These are phyloP conservation scores for Daedaleopsis sinensis DNA, from an alignment of 768 basidiomycete genomes.

Conservation along the genomic window DNA sequence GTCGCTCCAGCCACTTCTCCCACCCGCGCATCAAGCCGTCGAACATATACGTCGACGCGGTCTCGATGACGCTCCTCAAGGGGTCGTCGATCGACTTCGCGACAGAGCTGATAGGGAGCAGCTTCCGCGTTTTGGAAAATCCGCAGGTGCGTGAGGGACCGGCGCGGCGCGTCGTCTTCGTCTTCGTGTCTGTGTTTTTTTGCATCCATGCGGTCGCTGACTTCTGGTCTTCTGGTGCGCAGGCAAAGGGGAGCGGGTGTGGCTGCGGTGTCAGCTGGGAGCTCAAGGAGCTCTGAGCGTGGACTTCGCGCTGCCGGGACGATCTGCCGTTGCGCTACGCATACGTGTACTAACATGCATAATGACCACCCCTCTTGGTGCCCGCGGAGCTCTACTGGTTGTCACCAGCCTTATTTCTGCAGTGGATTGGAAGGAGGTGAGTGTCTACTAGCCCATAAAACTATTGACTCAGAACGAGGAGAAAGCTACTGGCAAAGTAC, in stretches of 20 bases:
- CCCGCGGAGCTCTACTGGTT: too few species aligned
- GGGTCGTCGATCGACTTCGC: slow-evolving; percentile 90
- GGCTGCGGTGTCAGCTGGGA: slow-evolving; percentile 98
- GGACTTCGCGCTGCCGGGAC: not conserved
- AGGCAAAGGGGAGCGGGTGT: slow-evolving; percentile 87
- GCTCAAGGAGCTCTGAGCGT: slow-evolving; percentile 46
- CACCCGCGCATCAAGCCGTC: slow-evolving; percentile 73
- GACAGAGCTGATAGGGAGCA: slow-evolving; percentile 93
- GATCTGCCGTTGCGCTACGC: not conserved
- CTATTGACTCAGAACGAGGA: too few species aligned
- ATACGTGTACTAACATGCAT: not conserved
- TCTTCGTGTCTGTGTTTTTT: not conserved
- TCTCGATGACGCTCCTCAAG: slow-evolving; percentile 83
- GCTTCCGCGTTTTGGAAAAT: slow-evolving; percentile 81
- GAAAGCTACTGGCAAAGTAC: slow-evolving; percentile 23
- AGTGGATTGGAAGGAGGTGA: too few species aligned
- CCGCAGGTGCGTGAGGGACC: slow-evolving; percentile 55
- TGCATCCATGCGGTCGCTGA: not conserved
- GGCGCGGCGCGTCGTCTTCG: too few species aligned
- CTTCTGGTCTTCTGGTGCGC: not conserved
- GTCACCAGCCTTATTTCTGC: too few species aligned
- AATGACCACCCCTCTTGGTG: not conserved
- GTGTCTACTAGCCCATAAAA: too few species aligned
- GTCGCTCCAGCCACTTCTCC: slow-evolving; percentile 59
- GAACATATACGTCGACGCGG: slow-evolving; percentile 81